Evolutionary conservation across 805 yeast genomes (phyloP).

Genomic region (Spathaspora sp.): DNA sequence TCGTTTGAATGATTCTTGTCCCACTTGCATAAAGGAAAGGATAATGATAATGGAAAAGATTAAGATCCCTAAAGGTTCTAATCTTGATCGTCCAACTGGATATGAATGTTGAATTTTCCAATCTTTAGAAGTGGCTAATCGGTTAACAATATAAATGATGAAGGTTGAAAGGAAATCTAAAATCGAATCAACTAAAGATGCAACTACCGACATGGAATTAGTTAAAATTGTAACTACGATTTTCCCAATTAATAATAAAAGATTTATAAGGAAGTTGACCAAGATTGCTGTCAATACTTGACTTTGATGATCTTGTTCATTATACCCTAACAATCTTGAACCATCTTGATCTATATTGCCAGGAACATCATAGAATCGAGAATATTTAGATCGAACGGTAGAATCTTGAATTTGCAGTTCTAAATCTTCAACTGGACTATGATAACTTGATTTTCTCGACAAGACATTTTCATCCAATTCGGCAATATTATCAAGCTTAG

Average conservation of each 20-base stretch:
- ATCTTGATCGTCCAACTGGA: conserved; percentile 70
- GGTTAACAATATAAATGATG: conserved; percentile 63
- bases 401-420: conserved; percentile 5
- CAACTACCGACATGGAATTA: conserved; percentile 69
- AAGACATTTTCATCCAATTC: conserved; percentile 5
- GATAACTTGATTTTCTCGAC: not conserved
- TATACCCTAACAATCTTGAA: conserved; percentile 49
- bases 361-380: conserved; percentile 46
- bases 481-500: conserved; percentile 7
- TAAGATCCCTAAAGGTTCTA: conserved; percentile 77
- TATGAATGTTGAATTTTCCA: conserved; percentile 45
- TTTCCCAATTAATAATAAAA: conserved; percentile 58
- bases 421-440: conserved; percentile 2
- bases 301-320: conserved; percentile 37
- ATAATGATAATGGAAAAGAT: conserved; percentile 71
- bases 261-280: conserved; percentile 60
- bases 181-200: conserved; percentile 74
- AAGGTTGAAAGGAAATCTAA: conserved; percentile 72
- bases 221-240: conserved; percentile 58
- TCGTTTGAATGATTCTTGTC: conserved; percentile 54
- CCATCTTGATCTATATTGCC: conserved; percentile 60
- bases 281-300: conserved; percentile 58
- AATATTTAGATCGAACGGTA: conserved; percentile 17
- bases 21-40: conserved; percentile 69
- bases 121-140: conserved; percentile 42